Evolutionary conservation across 495 filamentous ascomycete species (phyloP).

Genomic region (Aspergillus egyptiacus): DNA sequence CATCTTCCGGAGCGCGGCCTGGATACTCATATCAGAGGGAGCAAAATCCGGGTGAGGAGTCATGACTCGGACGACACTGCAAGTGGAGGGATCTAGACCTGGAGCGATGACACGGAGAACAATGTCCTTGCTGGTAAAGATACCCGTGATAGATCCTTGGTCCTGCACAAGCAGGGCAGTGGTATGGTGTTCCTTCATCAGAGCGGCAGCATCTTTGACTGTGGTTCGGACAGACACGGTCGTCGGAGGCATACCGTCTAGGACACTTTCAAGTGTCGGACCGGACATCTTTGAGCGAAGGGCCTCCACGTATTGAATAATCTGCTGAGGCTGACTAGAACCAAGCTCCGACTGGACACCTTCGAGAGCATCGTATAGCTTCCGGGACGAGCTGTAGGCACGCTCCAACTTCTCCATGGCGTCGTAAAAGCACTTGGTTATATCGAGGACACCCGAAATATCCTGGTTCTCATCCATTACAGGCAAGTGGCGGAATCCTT

Average conservation of each 20-base stretch:
- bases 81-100: slow-evolving; percentile 87
- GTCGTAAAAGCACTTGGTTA: slow-evolving; percentile 99
- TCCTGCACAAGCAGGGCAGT: slow-evolving; percentile 96
- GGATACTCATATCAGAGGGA: slow-evolving; percentile 97
- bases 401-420: slow-evolving; percentile 99
- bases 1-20: slow-evolving; percentile 97
- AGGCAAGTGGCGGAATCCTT: slow-evolving; percentile 94
- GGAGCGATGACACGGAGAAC: slow-evolving; percentile 97
- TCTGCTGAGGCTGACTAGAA: slow-evolving; percentile 93
- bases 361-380: slow-evolving; percentile 94
- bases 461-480: slow-evolving; percentile 99
- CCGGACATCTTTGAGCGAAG: slow-evolving; percentile 95
- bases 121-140: slow-evolving; percentile 99
- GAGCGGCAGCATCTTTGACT: slow-evolving; percentile 84
- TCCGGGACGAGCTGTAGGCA: slow-evolving; percentile 91
- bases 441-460: slow-evolving; percentile 96
- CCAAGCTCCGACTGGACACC: slow-evolving; percentile 98
- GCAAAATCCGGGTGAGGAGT: slow-evolving; percentile 98
- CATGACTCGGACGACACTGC: slow-evolving; percentile 98
- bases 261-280: slow-evolving; percentile 88
- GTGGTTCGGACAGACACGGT: slow-evolving; percentile 94
- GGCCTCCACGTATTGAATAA: slow-evolving; percentile 98
- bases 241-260: slow-evolving; percentile 84
- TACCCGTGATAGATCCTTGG: slow-evolving; percentile 94
- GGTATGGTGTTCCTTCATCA: slow-evolving; percentile 99